Conservation (phyloP, 805 yeast species). For the Myxozyma sirexii region DNA sequence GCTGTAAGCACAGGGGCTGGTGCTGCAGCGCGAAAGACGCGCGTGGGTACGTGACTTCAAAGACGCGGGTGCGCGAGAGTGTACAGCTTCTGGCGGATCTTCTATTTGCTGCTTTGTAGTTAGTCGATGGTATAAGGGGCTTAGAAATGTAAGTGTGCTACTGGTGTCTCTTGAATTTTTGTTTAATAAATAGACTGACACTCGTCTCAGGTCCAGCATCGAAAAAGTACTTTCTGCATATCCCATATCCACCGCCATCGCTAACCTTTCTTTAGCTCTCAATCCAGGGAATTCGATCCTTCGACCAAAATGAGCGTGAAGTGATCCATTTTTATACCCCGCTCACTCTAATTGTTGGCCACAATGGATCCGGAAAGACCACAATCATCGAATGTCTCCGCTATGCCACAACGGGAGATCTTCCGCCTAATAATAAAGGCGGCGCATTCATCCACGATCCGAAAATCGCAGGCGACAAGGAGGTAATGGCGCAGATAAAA, state of each 20-base stretch:
- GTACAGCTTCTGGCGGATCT: too few species aligned
- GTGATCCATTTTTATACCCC: conserved; percentile 89
- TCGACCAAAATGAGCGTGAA: conserved; percentile 81
- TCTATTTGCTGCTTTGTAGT: too few species aligned
- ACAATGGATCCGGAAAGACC: conserved; percentile 95
- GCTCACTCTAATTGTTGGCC: conserved; percentile 89
- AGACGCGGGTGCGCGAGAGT: background rate
- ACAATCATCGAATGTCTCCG: conserved; percentile 92
- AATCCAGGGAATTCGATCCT: conserved; percentile 87
- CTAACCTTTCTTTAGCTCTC: conserved; percentile 51
- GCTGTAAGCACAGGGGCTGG: background rate
- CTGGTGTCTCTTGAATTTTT: too few species aligned
- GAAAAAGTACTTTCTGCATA: conserved; percentile 5
- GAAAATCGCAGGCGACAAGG: conserved; percentile 55
- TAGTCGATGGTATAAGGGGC: too few species aligned
- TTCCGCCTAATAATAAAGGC: conserved; percentile 94
- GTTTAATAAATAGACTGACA: too few species aligned
- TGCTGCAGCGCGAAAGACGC: background rate
- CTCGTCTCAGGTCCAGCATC: conserved; percentile 32
- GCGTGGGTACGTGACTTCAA: background rate
- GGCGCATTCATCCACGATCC: conserved; percentile 98
- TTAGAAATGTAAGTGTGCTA: too few species aligned
- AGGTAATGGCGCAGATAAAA: conserved; percentile 87
- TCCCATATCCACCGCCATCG: background rate
- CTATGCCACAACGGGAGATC: conserved; percentile 92